Percentiles rank a stretch among this genome's conserved stretches.
Conservation (phyloP, 2,329 filamentous ascomycete species). For the Hypoxylon sp. region DNA sequence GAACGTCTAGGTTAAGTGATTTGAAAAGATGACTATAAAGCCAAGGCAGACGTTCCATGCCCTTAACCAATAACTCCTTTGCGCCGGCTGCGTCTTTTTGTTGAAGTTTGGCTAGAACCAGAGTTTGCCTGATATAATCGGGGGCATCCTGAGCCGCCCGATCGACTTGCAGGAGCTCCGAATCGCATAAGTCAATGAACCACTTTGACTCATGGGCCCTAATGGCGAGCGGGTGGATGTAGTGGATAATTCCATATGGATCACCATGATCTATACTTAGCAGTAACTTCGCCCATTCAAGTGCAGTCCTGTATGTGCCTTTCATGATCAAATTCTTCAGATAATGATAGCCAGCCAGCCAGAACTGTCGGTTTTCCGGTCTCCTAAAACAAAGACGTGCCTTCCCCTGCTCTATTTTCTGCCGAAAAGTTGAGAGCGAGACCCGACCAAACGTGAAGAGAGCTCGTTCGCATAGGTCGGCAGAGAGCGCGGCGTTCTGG, state of each 20-base stretch:
- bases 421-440: slow-evolving; percentile 84
- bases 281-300: slow-evolving; percentile 93
- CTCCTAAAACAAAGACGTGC: slow-evolving; percentile 85
- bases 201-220: slow-evolving; percentile 82
- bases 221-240: slow-evolving; percentile 88
- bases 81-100: slow-evolving; percentile 76
- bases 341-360: slow-evolving; percentile 91
- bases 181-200: slow-evolving; percentile 77
- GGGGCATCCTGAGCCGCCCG: slow-evolving; percentile 59
- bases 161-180: slow-evolving; percentile 59
- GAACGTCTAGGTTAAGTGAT: slow-evolving; percentile 82
- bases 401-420: slow-evolving; percentile 81
- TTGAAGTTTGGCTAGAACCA: slow-evolving; percentile 82
- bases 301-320: slow-evolving; percentile 92
- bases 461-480: slow-evolving; percentile 90
- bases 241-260: slow-evolving; percentile 85
- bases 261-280: slow-evolving; percentile 82
- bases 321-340: slow-evolving; percentile 88
- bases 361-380: slow-evolving; percentile 92
- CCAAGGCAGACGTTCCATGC: slow-evolving; percentile 86
- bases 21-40: slow-evolving; percentile 85
- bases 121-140: slow-evolving; percentile 81
- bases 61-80: slow-evolving; percentile 73
- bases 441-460: slow-evolving; percentile 95
- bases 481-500: slow-evolving; percentile 86